Evolutionary conservation across 1,139 yeast species (phyloP).

Genomic region (Magnusiomyces ingens): DNA sequence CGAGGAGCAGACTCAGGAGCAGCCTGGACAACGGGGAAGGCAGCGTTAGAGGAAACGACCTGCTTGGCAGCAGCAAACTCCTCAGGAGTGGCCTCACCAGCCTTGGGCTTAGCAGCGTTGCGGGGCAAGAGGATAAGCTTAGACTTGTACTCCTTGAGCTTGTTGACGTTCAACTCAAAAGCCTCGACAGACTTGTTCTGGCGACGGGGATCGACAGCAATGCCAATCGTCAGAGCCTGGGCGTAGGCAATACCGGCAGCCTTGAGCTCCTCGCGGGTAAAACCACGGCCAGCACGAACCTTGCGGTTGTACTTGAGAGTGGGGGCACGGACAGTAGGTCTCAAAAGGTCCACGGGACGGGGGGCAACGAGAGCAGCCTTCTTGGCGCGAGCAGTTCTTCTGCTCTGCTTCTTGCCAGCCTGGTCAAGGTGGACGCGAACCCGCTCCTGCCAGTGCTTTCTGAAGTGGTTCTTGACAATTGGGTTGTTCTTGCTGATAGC

Average conservation of each 20-base stretch:
- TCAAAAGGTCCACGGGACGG: conserved; percentile 90
- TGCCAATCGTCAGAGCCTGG: conserved; percentile 97
- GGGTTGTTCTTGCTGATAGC: conserved; percentile 93
- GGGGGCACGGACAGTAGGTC: conserved; percentile 99
- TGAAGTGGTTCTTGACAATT: conserved; percentile 65
- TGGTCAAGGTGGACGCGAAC: conserved; percentile 99
- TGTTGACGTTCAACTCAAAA: conserved; percentile 88
- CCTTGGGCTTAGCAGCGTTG: conserved; percentile 55
- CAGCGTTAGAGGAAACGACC: conserved; percentile 62
- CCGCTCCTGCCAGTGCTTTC: conserved; percentile 99
- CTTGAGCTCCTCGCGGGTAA: conserved; percentile 96
- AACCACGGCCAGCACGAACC: conserved; percentile 99
- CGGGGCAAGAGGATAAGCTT: conserved; percentile 95
- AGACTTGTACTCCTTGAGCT: conserved; percentile 94
- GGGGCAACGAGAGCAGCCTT: conserved; percentile 97
- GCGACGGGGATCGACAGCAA: conserved; percentile 99
- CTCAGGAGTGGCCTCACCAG: conserved; percentile 51
- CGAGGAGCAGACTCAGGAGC: conserved; percentile 70
- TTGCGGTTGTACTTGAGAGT: conserved; percentile 98
- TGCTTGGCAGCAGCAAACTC: conserved; percentile 68
- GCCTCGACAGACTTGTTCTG: conserved; percentile 97
- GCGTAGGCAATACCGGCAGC: conserved; percentile 94
- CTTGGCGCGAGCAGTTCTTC: conserved; percentile 90
- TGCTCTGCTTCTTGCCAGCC: conserved; percentile 97
- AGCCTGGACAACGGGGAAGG: conserved; percentile 90